These are phyloP conservation scores for Chlamydomonas eustigma DNA, from an alignment of 139 green algal species.

Conservation along the genomic window DNA sequence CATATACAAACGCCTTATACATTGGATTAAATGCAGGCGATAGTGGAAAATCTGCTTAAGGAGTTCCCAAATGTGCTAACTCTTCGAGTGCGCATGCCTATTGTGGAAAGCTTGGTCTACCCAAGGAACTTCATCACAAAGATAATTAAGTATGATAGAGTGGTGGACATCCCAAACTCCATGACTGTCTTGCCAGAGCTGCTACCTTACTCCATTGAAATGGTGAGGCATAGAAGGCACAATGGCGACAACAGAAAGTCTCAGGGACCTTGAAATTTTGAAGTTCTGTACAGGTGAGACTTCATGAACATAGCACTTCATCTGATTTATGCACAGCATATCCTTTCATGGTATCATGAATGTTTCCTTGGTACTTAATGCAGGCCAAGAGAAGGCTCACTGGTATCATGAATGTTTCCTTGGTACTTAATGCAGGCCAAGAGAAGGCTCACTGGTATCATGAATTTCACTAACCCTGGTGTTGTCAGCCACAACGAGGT, in stretches of 20 bases:
- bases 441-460: constrained; percentile 85
- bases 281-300: too few relatives aligned
- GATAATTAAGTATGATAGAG: constrained; percentile 95
- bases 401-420: too few relatives aligned
- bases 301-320: too few relatives aligned
- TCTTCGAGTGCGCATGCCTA: constrained; percentile 96
- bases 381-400: constrained; percentile 78
- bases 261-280: too few relatives aligned
- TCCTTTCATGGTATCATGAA: too few relatives aligned
- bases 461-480: constrained; percentile 99
- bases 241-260: too few relatives aligned
- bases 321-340: too few relatives aligned
- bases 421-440: too few relatives aligned
- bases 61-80: constrained; percentile 90
- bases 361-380: too few relatives aligned
- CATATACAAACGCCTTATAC: too few relatives aligned
- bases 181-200: constrained; percentile 98
- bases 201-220: constrained; percentile 86
- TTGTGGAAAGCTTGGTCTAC: constrained; percentile 84
- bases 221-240: too few relatives aligned
- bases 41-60: constrained; percentile 86
- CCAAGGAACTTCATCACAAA: constrained; percentile 98
- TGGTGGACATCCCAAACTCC: constrained; percentile 92
- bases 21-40: too few relatives aligned
- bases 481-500: constrained; percentile 92